Conservation (phyloP, 202 grass and related monocot species). For the Saccharum hybrid region DNA sequence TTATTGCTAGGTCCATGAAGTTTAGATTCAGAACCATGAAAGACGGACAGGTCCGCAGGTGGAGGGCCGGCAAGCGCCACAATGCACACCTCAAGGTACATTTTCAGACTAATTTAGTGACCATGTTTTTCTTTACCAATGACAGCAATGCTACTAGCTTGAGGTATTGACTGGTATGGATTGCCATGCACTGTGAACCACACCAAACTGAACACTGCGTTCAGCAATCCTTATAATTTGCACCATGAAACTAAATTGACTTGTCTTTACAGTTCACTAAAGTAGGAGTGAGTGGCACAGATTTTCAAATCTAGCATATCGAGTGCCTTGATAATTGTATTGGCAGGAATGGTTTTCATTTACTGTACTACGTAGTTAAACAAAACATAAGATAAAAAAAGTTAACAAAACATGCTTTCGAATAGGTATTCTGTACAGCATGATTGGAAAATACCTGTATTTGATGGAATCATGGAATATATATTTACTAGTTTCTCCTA, state of each 20-base stretch:
- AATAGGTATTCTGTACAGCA: not conserved
- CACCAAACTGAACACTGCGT: not conserved
- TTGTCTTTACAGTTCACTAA: not conserved
- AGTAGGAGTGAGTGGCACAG: not conserved
- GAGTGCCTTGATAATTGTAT: too few relatives aligned
- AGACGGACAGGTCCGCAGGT: conserved; percentile 82
- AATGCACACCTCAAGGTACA: conserved; percentile 87
- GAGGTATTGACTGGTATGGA: not conserved
- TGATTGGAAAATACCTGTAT: not conserved
- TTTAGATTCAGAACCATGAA: conserved; percentile 89
- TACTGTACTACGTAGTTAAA: not conserved
- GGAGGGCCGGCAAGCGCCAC: conserved; percentile 85
- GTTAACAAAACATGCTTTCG: not conserved
- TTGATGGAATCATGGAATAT: conserved; percentile 24
- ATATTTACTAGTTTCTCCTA: not conserved
- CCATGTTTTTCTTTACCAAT: not conserved
- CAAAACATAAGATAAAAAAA: too few relatives aligned
- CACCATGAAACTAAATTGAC: not conserved
- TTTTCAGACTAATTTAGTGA: not conserved
- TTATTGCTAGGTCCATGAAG: conserved; percentile 73
- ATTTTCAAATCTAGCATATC: not conserved
- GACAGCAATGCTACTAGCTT: not conserved
- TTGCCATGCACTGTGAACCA: not conserved
- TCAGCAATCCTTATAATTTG: not conserved
- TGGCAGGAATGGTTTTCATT: not conserved